These are phyloP conservation scores for Fraxinus latifolia DNA, from an alignment of 305 asterid genomes.

Conservation along the genomic window DNA sequence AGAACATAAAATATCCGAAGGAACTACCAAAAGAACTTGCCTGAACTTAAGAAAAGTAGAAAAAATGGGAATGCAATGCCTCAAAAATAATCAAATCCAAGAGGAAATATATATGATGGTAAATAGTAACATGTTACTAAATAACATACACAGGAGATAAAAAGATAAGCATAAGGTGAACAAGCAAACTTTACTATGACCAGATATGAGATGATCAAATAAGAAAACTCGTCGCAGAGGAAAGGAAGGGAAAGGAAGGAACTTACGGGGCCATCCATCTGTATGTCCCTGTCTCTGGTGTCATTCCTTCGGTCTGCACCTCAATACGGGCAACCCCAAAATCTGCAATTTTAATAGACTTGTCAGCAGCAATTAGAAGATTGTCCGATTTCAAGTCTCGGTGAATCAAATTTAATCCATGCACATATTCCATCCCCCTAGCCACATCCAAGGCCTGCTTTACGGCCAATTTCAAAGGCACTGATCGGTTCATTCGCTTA, in stretches of 20 bases:
- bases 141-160: background rate
- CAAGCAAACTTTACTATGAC: conserved; percentile 5
- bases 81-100: background rate
- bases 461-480: conserved; percentile 86
- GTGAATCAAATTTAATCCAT: conserved; percentile 79
- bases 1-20: background rate
- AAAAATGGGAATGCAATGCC: background rate
- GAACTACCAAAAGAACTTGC: background rate
- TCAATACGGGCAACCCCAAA: conserved; percentile 98
- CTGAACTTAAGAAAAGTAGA: background rate
- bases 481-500: conserved; percentile 79
- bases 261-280: conserved; percentile 99
- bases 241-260: background rate
- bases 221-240: background rate
- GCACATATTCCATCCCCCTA: conserved; percentile 95
- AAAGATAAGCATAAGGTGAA: background rate
- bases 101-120: background rate
- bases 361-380: conserved; percentile 86
- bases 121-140: conserved; percentile 1
- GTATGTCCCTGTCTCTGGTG: conserved; percentile 97
- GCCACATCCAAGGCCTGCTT: conserved; percentile 99
- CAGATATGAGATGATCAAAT: background rate
- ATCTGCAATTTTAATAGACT: conserved; percentile 91
- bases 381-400: conserved; percentile 93
- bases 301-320: conserved; percentile 98